Evolutionary conservation across 441 rosid species (phyloP).

Genomic region (Mallotus repandus): DNA sequence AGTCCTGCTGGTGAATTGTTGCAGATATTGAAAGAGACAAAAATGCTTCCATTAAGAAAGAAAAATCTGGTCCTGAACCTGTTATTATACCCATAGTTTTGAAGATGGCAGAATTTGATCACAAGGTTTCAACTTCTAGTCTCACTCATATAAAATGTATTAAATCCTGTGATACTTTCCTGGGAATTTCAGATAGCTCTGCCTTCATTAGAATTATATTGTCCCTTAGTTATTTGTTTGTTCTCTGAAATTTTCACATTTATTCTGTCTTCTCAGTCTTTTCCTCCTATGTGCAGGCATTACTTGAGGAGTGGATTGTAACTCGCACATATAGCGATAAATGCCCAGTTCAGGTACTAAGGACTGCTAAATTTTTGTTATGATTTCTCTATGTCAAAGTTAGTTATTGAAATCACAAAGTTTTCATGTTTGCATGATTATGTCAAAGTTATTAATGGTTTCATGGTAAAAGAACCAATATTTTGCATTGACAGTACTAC

Average conservation of each 20-base stretch:
- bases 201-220: constrained; percentile 9
- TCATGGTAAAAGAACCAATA: background rate
- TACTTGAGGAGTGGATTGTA: constrained; percentile 91
- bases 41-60: constrained; percentile 40
- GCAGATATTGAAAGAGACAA: constrained; percentile 34
- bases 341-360: constrained; percentile 57
- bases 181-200: constrained; percentile 5
- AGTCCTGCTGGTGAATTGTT: constrained; percentile 43
- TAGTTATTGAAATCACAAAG: background rate
- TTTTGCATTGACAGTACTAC: background rate
- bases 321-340: constrained; percentile 61
- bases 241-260: background rate
- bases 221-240: constrained; percentile 2
- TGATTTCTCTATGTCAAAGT: constrained; percentile 2
- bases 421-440: background rate
- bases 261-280: constrained; percentile 6
- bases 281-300: constrained; percentile 50
- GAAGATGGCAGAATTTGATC: constrained; percentile 95
- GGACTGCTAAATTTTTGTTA: constrained; percentile 1
- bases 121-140: constrained; percentile 55
- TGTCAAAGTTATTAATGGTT: background rate
- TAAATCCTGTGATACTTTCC: background rate
- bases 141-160: background rate
- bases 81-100: constrained; percentile 81
- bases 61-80: constrained; percentile 73